Base-by-base conservation (phyloP, 2,329 filamentous ascomycete species). In the Huntiella savannae region DNA sequence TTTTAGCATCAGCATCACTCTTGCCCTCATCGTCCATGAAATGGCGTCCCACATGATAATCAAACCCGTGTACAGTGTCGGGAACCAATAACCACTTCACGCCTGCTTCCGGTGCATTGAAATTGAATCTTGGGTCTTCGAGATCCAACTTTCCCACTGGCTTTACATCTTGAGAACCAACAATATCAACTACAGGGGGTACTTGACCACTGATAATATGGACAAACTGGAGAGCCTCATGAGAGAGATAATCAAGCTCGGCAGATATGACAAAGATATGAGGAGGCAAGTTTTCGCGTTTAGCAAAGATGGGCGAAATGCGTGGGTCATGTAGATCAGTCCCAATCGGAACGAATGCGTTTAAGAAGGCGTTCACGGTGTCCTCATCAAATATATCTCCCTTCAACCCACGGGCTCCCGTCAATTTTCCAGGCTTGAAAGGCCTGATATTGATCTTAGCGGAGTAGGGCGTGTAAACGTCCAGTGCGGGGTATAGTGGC, bases 81-180 rank as follows among this genome's bases (percentile, higher is more conserved):
- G 64, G 64, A 12, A 67, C 58, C 3, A 66, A 54, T 50, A 66
- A 47, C 63, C 63, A 66, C 43, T 58, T 58, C 19, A 64, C 58
- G 1, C 52, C 53, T 52, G 10, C 43, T 44, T 50, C 53, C 46
- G 49, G 44, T 33, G 56, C 57, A 51, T 62, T 58, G 52, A 62
- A 64, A 4, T 54, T 54, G 45, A 60, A 64, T 33, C 57, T 52
- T 54, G 62, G 60, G 45, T 64, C 60, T 41, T 38, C 45, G 3
- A 49, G 40, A 48, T 55, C 56, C 16, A 58, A 49, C 49, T 53
- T 50, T 4, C 43, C 28, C 41, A 42, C 40, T 16, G 22, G 41
- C 10, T 49, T 49, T 3, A 41, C 19, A 47, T 53, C 54, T 12
- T 41, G 40, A 19, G 53, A 33, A 7, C 54, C 54, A 11, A 48